Evolutionary conservation across 1,284 basidiomycete genomes (phyloP).

Genomic region (Cutaneotrichosporon sp.): DNA sequence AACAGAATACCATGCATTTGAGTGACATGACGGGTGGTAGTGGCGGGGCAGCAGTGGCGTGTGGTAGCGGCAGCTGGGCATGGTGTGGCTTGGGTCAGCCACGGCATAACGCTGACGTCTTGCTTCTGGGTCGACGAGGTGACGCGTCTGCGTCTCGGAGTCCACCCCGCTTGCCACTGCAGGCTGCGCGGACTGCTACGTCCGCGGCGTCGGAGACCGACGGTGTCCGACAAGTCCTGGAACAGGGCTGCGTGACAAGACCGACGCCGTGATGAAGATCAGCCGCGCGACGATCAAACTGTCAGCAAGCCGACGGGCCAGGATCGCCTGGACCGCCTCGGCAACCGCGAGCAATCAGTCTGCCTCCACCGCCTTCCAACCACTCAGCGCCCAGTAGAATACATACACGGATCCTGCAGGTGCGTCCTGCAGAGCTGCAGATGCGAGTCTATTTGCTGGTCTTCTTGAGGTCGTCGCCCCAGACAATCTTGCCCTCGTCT

Average conservation of each 20-base stretch:
- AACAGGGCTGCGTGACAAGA: too few relatives aligned
- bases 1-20: conserved; percentile 8
- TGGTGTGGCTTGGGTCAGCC: neutral
- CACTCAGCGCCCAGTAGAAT: neutral
- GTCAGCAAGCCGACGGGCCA: neutral
- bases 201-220: too few relatives aligned
- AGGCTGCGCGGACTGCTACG: too few relatives aligned
- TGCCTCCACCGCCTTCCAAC: neutral
- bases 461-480: conserved; percentile 27
- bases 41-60: too few relatives aligned
- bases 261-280: too few relatives aligned
- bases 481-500: conserved; percentile 31
- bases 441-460: conserved; percentile 8
- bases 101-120: too few relatives aligned
- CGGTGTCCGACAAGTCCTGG: too few relatives aligned
- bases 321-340: neutral
- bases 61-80: neutral
- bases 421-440: neutral
- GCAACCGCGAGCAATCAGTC: neutral
- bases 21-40: too few relatives aligned
- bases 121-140: too few relatives aligned
- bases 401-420: neutral
- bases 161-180: too few relatives aligned
- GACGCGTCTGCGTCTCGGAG: too few relatives aligned
- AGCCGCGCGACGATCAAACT: neutral